phyloP scores from a whole-genome alignment of 208 protist species.

The Endotrypanum monterogeii region DNA sequence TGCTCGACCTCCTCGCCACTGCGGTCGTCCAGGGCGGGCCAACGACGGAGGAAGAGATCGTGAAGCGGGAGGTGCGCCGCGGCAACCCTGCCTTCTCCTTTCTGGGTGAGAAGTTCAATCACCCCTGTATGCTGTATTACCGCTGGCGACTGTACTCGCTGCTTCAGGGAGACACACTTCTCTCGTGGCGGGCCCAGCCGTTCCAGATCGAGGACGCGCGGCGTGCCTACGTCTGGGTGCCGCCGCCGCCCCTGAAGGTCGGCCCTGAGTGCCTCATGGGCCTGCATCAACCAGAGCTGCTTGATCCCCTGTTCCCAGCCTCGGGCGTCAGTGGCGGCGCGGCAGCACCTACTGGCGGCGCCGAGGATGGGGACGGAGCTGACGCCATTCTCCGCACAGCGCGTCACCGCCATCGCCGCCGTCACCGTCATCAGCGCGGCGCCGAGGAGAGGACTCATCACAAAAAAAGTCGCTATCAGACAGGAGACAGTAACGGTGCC shows the following conservation, averaged over 20 bases:
- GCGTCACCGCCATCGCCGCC: conserved; percentile 2
- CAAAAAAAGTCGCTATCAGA: not conserved
- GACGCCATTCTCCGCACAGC: conserved; percentile 1
- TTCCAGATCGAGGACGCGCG: conserved; percentile 69
- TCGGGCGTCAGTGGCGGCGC: not conserved
- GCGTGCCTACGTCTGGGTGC: conserved; percentile 71
- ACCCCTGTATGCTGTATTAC: conserved; percentile 80
- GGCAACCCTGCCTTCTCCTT: conserved; percentile 73
- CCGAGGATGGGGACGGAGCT: not conserved
- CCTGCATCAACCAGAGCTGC: conserved; percentile 24
- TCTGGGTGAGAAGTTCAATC: conserved; percentile 46
- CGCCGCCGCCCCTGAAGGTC: conserved; percentile 46
- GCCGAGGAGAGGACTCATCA: not conserved
- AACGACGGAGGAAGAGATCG: conserved; percentile 78
- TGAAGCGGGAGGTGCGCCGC: conserved; percentile 50
- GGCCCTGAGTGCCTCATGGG: conserved; percentile 49
- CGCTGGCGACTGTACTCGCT: conserved; percentile 87
- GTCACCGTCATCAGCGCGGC: not conserved
- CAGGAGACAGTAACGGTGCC: not conserved
- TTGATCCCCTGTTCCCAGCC: not conserved
- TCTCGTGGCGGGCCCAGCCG: conserved; percentile 67
- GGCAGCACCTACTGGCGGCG: conserved; percentile 1
- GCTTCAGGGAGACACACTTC: conserved; percentile 72
- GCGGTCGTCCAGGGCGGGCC: conserved; percentile 72
- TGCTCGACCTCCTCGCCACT: conserved; percentile 73